Evolutionary conservation across 2,329 filamentous ascomycete species (phyloP).

Genomic region (Purpureocillium takamizusanense): DNA sequence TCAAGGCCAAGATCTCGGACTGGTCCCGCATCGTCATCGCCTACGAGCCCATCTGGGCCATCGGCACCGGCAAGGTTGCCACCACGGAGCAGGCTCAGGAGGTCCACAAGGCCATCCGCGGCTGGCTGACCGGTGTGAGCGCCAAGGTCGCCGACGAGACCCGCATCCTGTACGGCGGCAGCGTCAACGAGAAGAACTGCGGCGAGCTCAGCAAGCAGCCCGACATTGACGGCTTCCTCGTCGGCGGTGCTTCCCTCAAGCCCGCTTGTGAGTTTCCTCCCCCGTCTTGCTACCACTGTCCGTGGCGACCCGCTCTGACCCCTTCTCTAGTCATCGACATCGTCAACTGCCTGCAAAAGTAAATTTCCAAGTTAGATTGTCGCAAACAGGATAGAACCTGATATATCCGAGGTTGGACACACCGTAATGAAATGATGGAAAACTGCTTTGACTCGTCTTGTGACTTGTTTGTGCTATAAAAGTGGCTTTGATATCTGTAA

Average conservation of each 20-base stretch:
- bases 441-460: no score
- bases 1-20: constrained; percentile 67
- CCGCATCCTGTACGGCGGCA: constrained; percentile 92
- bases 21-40: constrained; percentile 94
- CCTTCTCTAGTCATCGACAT: constrained; percentile 43
- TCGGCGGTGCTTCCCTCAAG: constrained; percentile 94
- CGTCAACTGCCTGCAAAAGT: constrained; percentile 45
- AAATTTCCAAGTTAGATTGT: constrained; percentile 12
- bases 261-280: constrained; percentile 64
- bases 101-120: constrained; percentile 83
- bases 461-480: background rate
- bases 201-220: constrained; percentile 80
- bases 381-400: no score
- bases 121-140: constrained; percentile 75
- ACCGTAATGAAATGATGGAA: no score
- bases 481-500: no score
- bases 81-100: constrained; percentile 86
- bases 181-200: constrained; percentile 98
- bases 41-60: constrained; percentile 98
- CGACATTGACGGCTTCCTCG: constrained; percentile 97
- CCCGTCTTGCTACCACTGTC: background rate
- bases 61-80: constrained; percentile 88
- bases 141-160: constrained; percentile 74
- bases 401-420: no score
- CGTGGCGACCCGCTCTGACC: background rate